Conservation (phyloP, 495 filamentous ascomycete species). For the Hyaloscypha hepaticicola region DNA sequence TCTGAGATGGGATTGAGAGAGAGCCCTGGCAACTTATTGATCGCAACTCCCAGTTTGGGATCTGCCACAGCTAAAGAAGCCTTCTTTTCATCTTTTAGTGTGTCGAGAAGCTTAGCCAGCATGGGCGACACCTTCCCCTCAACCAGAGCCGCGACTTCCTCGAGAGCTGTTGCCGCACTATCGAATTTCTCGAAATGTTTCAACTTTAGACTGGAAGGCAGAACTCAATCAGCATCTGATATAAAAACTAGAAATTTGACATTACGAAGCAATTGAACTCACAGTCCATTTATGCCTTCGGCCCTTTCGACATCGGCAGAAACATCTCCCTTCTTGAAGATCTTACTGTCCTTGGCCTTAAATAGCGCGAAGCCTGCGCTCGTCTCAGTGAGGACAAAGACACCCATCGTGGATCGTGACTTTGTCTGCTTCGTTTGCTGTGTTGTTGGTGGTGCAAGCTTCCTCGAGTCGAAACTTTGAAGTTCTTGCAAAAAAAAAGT, state of each 20-base stretch:
- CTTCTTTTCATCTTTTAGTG: conserved; percentile 97
- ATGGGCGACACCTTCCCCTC: conserved; percentile 97
- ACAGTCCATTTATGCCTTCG: conserved; percentile 86
- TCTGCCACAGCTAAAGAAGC: conserved; percentile 92
- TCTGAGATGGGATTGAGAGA: conserved; percentile 85
- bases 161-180: conserved; percentile 79
- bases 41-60: conserved; percentile 87
- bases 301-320: conserved; percentile 70
- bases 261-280: conserved; percentile 42
- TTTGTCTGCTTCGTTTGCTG: conserved; percentile 13
- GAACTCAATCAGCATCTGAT: conserved; percentile 13
- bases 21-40: conserved; percentile 87
- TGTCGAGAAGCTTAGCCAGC: conserved; percentile 75
- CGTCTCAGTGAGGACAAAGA: conserved; percentile 87
- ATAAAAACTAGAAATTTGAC: not conserved
- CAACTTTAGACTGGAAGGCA: conserved; percentile 70
- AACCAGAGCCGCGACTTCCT: conserved; percentile 82
- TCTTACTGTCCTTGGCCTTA: conserved; percentile 97
- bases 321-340: conserved; percentile 82
- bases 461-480: conserved; percentile 16
- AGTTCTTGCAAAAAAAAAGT: conserved; percentile 27
- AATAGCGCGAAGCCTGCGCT: conserved; percentile 95
- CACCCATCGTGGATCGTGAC: conserved; percentile 55
- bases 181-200: conserved; percentile 98
- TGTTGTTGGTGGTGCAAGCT: conserved; percentile 14